Evolutionary conservation across 176 grass and related monocot genomes (phyloP).

Genomic region (Poa pratensis): DNA sequence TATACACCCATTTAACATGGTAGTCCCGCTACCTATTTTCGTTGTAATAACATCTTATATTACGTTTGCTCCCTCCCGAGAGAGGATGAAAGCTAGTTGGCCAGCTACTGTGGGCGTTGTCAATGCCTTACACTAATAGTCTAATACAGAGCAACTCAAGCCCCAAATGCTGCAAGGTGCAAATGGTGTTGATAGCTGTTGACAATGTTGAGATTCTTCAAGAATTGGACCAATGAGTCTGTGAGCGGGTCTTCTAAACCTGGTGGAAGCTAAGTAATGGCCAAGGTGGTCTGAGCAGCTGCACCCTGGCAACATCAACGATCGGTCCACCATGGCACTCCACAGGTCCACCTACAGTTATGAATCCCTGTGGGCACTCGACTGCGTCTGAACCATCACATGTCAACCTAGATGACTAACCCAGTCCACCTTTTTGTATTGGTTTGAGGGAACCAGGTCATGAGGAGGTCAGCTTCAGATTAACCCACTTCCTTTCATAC

Average conservation of each 20-base stretch:
- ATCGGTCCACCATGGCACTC: not conserved
- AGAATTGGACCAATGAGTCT: not conserved
- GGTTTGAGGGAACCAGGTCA: not conserved
- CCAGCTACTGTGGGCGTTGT: not conserved
- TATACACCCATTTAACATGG: not conserved
- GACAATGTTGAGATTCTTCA: not conserved
- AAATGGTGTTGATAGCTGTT: not conserved
- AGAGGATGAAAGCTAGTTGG: slow-evolving; percentile 5
- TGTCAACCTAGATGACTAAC: not conserved
- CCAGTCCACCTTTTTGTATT: not conserved
- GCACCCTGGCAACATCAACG: not conserved
- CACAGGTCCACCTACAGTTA: not conserved
- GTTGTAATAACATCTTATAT: too few species aligned
- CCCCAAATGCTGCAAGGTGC: not conserved
- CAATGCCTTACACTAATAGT: not conserved
- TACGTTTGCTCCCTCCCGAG: not conserved
- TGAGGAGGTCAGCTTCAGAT: not conserved
- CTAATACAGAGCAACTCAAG: not conserved
- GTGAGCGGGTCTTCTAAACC: not conserved
- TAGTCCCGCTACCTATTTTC: not conserved
- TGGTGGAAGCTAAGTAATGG: not conserved
- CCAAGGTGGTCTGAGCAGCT: slow-evolving; percentile 1
- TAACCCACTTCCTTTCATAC: not conserved
- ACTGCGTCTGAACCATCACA: not conserved
- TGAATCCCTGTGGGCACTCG: not conserved